These are phyloP conservation scores for Fusarium foetens DNA, from an alignment of 2,329 filamentous ascomycete genomes.

Conservation along the genomic window DNA sequence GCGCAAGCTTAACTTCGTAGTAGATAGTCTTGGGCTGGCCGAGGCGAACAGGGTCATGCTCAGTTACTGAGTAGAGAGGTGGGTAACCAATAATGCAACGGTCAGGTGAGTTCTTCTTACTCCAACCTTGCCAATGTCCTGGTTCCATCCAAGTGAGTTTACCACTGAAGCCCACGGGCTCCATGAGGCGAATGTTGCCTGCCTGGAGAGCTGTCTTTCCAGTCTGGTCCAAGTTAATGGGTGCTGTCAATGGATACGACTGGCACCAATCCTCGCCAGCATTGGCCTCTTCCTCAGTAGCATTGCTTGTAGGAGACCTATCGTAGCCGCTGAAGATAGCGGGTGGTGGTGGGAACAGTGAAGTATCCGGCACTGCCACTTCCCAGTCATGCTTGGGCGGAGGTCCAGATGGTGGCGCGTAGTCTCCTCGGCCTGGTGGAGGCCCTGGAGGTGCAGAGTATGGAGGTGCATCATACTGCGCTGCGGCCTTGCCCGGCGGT, in stretches of 20 bases:
- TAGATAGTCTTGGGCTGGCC: conserved; percentile 66
- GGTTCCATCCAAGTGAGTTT: conserved; percentile 56
- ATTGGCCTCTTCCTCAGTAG: conserved; percentile 70
- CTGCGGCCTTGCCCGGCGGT: conserved; percentile 43
- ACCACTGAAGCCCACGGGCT: conserved; percentile 60
- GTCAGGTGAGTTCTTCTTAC: conserved; percentile 62
- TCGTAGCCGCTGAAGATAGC: conserved; percentile 72
- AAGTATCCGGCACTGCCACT: conserved; percentile 75
- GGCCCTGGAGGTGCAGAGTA: conserved; percentile 47
- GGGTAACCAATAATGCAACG: conserved; percentile 73
- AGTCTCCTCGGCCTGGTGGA: conserved; percentile 41
- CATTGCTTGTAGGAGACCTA: conserved; percentile 74
- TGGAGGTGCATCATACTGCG: conserved; percentile 21
- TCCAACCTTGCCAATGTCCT: conserved; percentile 63
- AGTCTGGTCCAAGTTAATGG: conserved; percentile 60
- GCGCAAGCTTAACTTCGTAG: conserved; percentile 73
- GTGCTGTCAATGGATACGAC: conserved; percentile 66
- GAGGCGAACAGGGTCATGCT: conserved; percentile 65
- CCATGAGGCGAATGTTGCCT: conserved; percentile 65
- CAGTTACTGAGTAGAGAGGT: conserved; percentile 71
- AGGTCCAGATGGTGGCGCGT: conserved; percentile 49
- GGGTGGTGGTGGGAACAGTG: conserved; percentile 78
- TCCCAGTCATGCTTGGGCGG: conserved; percentile 74
- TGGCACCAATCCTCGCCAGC: conserved; percentile 74
- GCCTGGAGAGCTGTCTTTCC: conserved; percentile 59